These are phyloP conservation scores for Dipodascus geniculatus DNA, from an alignment of 805 yeast species.

Conservation along the genomic window DNA sequence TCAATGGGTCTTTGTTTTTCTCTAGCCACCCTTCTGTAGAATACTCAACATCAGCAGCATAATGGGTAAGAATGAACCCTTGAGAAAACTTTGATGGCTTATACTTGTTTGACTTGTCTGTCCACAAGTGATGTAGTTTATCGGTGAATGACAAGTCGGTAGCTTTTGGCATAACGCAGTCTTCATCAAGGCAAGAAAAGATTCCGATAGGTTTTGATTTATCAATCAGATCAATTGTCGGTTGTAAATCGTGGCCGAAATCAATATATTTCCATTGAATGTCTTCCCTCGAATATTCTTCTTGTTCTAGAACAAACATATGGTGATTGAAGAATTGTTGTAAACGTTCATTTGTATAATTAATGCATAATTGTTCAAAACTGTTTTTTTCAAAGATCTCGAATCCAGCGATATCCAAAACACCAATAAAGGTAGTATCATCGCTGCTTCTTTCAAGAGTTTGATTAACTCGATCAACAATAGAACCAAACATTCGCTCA, in stretches of 20 bases:
- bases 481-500: slow-evolving; percentile 67
- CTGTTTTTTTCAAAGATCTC: slow-evolving; percentile 94
- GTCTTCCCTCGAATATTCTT: slow-evolving; percentile 86
- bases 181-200: slow-evolving; percentile 82
- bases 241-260: slow-evolving; percentile 92
- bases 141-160: slow-evolving; percentile 74
- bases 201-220: slow-evolving; percentile 64
- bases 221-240: slow-evolving; percentile 88
- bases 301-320: slow-evolving; percentile 94
- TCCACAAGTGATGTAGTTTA: slow-evolving; percentile 61
- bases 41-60: slow-evolving; percentile 95
- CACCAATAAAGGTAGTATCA: slow-evolving; percentile 52
- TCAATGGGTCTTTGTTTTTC: slow-evolving; percentile 88
- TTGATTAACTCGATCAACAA: slow-evolving; percentile 65
- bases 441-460: slow-evolving; percentile 39
- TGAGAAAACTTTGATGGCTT: slow-evolving; percentile 59
- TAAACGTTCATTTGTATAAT: slow-evolving; percentile 81
- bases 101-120: slow-evolving; percentile 41
- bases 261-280: slow-evolving; percentile 92
- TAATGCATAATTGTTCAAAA: slow-evolving; percentile 94
- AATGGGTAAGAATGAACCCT: slow-evolving; percentile 80
- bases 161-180: slow-evolving; percentile 87
- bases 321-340: slow-evolving; percentile 96
- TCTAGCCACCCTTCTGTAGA: slow-evolving; percentile 86
- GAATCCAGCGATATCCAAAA: slow-evolving; percentile 93